Base-by-base conservation (phyloP, 2,329 filamentous ascomycete genomes). In the Colletotrichum sp. region DNA sequence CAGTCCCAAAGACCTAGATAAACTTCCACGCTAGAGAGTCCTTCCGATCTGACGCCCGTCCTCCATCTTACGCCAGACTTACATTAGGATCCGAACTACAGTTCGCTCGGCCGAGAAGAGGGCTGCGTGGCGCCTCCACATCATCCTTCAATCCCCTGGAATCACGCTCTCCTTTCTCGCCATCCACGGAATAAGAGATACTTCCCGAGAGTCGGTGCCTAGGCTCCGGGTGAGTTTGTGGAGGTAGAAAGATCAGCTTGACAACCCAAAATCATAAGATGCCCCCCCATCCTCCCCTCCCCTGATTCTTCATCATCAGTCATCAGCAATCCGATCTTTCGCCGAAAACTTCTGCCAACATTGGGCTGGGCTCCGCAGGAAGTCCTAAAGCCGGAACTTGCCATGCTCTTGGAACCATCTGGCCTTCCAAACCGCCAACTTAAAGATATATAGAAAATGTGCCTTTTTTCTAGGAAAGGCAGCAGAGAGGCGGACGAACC, bases 61-160 rank as follows among this genome's bases (percentile, higher is more conserved):
- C 43, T 21, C 34, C n/a, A 18, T 61, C 34, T 58, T 24, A 21
- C 59, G 36, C 36, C 51, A 64, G 21, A 36, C 47, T 58, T 13
- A 47, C n/a, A 51, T 29, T 31, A 33, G 70, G 47, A 61, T 72
- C 38, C 59, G 36, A 65, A 70, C 59, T 47, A 43, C 29, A 21
- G 34, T 16, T 65, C 51, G 59, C 59, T 70, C 59, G 66, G 66
- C 70, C 66, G 70, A 70, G 70, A 64, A 47, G 29, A 16, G 55
- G 31, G 27, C 55, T 33, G 55, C 55, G 27, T 58, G 55, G 16
- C 55, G 55, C 55, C 21, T 34, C 33, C 27, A 15, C 24, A n/a
- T 36, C 57, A 8, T 51, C 36, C 29, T 65, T 47, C 27, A 29
- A 29, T 21, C 27, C 16, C 5, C 29, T 51, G 43, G n/a, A 51